Conservation (phyloP, 2,329 filamentous ascomycete species). For the Sordariomycetes sp. region DNA sequence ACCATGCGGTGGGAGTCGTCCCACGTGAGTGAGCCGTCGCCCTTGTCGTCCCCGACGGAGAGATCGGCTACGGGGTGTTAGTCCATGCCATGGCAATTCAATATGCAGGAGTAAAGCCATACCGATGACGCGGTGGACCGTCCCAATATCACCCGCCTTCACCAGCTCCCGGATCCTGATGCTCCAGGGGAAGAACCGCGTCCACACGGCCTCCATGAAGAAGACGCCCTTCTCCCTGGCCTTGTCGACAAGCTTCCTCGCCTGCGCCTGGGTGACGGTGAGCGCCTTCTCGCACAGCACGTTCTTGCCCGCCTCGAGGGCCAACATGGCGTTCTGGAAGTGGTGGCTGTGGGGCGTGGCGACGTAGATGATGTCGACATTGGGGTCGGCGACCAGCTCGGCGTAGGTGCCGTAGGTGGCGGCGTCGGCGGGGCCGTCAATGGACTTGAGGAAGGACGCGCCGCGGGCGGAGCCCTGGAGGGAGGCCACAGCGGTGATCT, state of each 20-base stretch:
- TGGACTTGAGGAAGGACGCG: conserved; percentile 59
- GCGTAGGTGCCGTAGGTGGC: conserved; percentile 72
- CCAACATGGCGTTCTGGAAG: conserved; percentile 84
- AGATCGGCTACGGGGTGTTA: conserved; percentile 34
- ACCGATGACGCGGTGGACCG: conserved; percentile 49
- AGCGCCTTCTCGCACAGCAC: conserved; percentile 89
- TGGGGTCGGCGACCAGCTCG: conserved; percentile 66
- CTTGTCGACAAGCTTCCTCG: conserved; percentile 58
- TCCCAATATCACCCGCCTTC: conserved; percentile 41
- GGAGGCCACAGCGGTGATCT: conserved; percentile 69
- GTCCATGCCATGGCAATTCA: neutral
- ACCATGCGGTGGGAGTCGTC: conserved; percentile 64
- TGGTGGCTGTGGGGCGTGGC: conserved; percentile 89
- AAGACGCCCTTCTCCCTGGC: conserved; percentile 64
- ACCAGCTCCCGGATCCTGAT: conserved; percentile 62
- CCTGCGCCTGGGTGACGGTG: conserved; percentile 72
- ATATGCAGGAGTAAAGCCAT: conserved; percentile 10
- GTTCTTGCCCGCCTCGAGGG: conserved; percentile 72
- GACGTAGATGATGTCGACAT: conserved; percentile 80
- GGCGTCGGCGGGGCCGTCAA: conserved; percentile 56
- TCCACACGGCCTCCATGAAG: conserved; percentile 87
- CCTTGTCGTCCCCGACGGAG: conserved; percentile 47
- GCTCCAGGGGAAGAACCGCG: conserved; percentile 76
- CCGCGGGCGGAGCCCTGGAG: conserved; percentile 63
- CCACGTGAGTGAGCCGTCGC: conserved; percentile 46